These are phyloP conservation scores for Rosa hybrid DNA, from an alignment of 331 rosid genomes.

Conservation along the genomic window DNA sequence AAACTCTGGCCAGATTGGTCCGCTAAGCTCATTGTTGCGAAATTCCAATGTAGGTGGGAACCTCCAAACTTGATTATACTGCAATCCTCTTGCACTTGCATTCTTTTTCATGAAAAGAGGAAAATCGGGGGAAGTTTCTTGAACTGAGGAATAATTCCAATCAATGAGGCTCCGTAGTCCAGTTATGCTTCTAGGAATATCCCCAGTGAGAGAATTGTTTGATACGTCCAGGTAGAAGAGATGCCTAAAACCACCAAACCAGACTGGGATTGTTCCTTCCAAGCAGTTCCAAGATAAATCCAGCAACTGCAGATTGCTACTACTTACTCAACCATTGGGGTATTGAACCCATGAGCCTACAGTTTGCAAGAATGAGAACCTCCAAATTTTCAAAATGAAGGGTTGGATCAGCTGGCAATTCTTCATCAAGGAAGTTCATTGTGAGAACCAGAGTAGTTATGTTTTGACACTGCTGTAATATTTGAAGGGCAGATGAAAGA, in stretches of 20 bases:
- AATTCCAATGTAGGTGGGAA: constrained; percentile 33
- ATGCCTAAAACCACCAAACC: constrained; percentile 27
- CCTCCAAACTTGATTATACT: constrained; percentile 34
- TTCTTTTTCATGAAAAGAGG: constrained; percentile 26
- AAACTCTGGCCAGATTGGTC: constrained; percentile 38
- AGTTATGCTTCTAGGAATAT: constrained; percentile 31
- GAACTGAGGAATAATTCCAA: neutral
- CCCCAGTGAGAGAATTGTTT: constrained; percentile 32
- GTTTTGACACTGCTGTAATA: constrained; percentile 32
- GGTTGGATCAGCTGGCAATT: constrained; percentile 28
- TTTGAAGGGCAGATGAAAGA: constrained; percentile 28
- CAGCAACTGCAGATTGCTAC: constrained; percentile 26
- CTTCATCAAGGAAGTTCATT: constrained; percentile 26
- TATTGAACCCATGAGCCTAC: constrained; percentile 34
- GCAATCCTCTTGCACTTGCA: constrained; percentile 23
- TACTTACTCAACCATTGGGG: constrained; percentile 32
- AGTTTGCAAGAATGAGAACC: constrained; percentile 33
- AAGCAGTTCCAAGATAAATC: constrained; percentile 38
- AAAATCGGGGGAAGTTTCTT: constrained; percentile 24
- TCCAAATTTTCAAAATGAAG: constrained; percentile 29
- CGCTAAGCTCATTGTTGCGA: constrained; percentile 23
- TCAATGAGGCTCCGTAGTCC: constrained; percentile 16
- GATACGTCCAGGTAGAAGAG: constrained; percentile 43
- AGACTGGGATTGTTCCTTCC: constrained; percentile 29
- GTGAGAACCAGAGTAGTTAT: constrained; percentile 35